Conservation (phyloP, 345 rosid species). For the Hypericum androsaemum region DNA sequence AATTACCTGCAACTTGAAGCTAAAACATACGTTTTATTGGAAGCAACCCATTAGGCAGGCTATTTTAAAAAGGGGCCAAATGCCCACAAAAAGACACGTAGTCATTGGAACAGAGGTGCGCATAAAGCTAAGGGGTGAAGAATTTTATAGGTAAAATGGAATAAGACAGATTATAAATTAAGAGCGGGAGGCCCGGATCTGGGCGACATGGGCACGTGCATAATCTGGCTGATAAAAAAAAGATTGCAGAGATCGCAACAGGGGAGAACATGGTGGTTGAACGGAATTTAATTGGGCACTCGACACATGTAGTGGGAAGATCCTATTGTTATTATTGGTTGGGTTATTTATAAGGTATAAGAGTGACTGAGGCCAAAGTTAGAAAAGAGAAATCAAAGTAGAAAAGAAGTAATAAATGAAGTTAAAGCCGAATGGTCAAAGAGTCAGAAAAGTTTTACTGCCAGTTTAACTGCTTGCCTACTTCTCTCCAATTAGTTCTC, state of each 20-base stretch:
- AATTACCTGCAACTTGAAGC: too few species aligned
- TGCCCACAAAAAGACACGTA: not conserved
- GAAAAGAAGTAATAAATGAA: too few species aligned
- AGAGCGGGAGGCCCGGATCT: conserved; percentile 36
- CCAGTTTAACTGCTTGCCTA: too few species aligned
- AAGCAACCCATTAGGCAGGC: too few species aligned
- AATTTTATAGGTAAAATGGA: conserved; percentile 13
- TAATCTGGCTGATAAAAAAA: conserved; percentile 18
- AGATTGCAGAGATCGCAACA: conserved; percentile 10
- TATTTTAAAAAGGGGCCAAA: not conserved
- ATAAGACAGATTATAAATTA: conserved; percentile 12
- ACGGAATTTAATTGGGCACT: conserved; percentile 1
- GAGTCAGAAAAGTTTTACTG: too few species aligned
- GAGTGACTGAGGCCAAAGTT: too few species aligned
- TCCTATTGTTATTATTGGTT: too few species aligned
- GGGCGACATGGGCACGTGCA: conserved; percentile 36
- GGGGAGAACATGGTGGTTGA: conserved; percentile 17
- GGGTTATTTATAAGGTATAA: too few species aligned
- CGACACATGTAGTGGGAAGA: not conserved
- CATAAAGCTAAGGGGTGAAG: not conserved
- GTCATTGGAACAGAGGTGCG: not conserved
- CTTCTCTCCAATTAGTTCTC: too few species aligned
- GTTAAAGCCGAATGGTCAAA: too few species aligned
- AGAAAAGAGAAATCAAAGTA: too few species aligned
- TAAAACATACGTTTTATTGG: too few species aligned